Conservation (phyloP, 2,329 filamentous ascomycete genomes). For the Fusarium secorum region DNA sequence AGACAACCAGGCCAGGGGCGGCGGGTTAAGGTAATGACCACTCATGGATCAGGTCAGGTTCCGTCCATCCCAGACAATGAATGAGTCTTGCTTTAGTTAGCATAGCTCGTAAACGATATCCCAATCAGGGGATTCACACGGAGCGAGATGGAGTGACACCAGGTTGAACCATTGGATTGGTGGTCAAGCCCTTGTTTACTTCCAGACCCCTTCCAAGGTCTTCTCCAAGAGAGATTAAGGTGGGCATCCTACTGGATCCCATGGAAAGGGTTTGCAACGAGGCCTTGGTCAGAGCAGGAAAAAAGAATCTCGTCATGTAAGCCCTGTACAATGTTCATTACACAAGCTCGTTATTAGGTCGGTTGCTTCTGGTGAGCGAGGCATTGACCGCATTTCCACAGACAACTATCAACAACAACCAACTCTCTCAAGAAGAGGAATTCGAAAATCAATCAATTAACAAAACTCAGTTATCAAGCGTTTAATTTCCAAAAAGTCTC, state of each 20-base stretch:
- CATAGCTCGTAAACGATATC: constrained; percentile 20
- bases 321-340: constrained; percentile 6
- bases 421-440: background rate
- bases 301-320: constrained; percentile 24
- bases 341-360: background rate
- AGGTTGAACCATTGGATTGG: constrained; percentile 29
- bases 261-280: constrained; percentile 24
- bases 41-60: constrained; percentile 15
- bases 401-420: background rate
- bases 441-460: background rate
- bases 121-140: constrained; percentile 25
- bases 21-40: constrained; percentile 3
- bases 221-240: constrained; percentile 35
- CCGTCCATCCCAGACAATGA: constrained; percentile 31
- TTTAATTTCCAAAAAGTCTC: constrained; percentile 35
- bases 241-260: constrained; percentile 29
- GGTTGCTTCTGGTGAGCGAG: constrained; percentile 4
- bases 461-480: constrained; percentile 10
- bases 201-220: constrained; percentile 30
- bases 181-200: constrained; percentile 19
- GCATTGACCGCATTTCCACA: constrained; percentile 6
- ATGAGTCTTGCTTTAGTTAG: constrained; percentile 19
- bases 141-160: constrained; percentile 32
- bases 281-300: constrained; percentile 7
- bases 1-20: background rate